Evolutionary conservation across 1,139 yeast species (phyloP).

Genomic region (Pichia sp.): DNA sequence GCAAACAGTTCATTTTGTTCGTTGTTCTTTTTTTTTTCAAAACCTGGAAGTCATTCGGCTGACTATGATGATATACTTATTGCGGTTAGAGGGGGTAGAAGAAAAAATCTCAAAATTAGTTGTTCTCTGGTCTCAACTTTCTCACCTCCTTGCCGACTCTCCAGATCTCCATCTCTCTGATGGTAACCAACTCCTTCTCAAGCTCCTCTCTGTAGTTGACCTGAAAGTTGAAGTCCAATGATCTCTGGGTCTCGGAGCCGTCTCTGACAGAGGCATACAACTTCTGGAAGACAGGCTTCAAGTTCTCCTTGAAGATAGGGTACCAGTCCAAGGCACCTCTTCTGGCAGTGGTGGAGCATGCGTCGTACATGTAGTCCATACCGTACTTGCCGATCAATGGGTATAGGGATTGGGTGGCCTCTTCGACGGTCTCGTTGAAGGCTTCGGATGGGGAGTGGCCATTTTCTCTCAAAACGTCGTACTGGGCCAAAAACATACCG

Average conservation of each 20-base stretch:
- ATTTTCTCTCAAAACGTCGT: conserved; percentile 98
- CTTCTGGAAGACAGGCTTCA: conserved; percentile 97
- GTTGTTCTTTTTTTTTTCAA: not conserved
- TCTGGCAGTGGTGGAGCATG: conserved; percentile 99
- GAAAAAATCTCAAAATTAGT: conserved; percentile 48
- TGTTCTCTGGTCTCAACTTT: conserved; percentile 98
- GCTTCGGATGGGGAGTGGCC: conserved; percentile 99
- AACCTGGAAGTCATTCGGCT: conserved; percentile 10
- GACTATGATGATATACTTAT: conserved; percentile 6
- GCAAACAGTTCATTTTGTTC: not conserved
- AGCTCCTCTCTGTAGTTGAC: conserved; percentile 96
- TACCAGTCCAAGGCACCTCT: conserved; percentile 99
- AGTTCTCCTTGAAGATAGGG: conserved; percentile 97
- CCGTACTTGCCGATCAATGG: conserved; percentile 99
- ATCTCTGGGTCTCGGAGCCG: conserved; percentile 97
- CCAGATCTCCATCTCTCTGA: conserved; percentile 99
- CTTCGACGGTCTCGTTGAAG: conserved; percentile 99
- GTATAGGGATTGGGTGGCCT: conserved; percentile 98
- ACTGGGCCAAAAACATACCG: conserved; percentile 99
- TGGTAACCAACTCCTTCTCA: conserved; percentile 86
- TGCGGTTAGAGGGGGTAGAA: not conserved
- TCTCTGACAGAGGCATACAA: conserved; percentile 92
- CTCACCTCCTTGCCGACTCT: conserved; percentile 99
- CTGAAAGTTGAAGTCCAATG: conserved; percentile 96
- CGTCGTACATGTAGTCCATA: conserved; percentile 99